phyloP scores from a whole-genome alignment of 2,329 filamentous ascomycete genomes.

The Metarhizium humberi region DNA sequence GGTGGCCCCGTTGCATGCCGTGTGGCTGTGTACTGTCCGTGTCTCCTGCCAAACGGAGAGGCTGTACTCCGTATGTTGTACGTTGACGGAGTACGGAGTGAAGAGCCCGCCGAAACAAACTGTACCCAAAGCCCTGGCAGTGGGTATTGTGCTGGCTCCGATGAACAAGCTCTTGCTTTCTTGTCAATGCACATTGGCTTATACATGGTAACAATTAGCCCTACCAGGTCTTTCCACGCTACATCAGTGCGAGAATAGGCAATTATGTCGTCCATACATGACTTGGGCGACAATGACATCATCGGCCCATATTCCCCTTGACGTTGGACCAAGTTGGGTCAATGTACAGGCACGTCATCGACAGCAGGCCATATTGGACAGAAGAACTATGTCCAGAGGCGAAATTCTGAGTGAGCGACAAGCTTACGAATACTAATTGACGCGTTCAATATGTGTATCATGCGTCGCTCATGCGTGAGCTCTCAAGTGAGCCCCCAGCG shows the following conservation, averaged over 20 bases:
- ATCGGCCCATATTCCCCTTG: background rate
- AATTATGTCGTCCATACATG: background rate
- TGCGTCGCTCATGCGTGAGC: too few relatives aligned
- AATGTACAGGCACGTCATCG: background rate
- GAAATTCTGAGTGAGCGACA: too few relatives aligned
- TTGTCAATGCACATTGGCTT: background rate
- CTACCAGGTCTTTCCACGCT: too few relatives aligned
- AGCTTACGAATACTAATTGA: too few relatives aligned
- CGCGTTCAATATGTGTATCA: too few relatives aligned
- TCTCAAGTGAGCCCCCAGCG: too few relatives aligned
- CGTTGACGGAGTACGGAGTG: too few relatives aligned
- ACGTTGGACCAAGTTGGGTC: background rate
- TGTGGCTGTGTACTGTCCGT: conserved; percentile 8
- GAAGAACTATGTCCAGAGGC: too few relatives aligned
- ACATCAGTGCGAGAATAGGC: background rate
- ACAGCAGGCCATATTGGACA: background rate
- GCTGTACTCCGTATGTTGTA: background rate
- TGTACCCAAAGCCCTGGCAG: background rate
- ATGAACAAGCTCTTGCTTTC: background rate
- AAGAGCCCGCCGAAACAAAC: background rate
- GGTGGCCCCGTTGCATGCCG: conserved; percentile 10
- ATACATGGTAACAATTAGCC: too few relatives aligned
- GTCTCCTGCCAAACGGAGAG: too few relatives aligned
- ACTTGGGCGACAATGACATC: background rate
- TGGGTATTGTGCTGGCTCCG: background rate